Evolutionary conservation across 2,329 filamentous ascomycete species (phyloP).

Genomic region (Pestalotiopsis sp.): DNA sequence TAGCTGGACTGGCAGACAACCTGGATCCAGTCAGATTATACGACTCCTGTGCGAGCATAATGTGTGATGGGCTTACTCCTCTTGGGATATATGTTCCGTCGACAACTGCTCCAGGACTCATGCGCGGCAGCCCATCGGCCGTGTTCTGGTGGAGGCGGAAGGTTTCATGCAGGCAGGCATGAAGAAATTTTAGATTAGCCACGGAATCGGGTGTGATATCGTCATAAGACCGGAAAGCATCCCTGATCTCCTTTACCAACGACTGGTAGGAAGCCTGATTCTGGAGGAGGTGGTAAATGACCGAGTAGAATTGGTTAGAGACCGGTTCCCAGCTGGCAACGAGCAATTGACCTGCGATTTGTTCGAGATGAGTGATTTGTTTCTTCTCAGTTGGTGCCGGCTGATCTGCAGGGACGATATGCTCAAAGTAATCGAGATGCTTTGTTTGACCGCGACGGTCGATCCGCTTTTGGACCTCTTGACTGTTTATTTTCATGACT

Average conservation of each 20-base stretch:
- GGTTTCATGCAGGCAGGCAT: conserved; percentile 34
- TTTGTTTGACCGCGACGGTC: conserved; percentile 13
- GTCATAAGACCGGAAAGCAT: conserved; percentile 25
- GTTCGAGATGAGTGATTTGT: conserved; percentile 13
- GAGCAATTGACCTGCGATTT: conserved; percentile 16
- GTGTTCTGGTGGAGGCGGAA: conserved; percentile 32
- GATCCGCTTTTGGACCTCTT: conserved; percentile 14
- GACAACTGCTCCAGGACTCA: conserved; percentile 21
- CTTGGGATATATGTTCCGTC: conserved; percentile 23
- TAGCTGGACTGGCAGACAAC: not conserved
- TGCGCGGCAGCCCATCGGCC: conserved; percentile 18
- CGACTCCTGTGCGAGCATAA: not conserved
- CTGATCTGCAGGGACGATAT: conserved; percentile 12
- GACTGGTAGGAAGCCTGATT: conserved; percentile 23
- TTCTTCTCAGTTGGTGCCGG: conserved; percentile 8
- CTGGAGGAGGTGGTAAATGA: conserved; percentile 19
- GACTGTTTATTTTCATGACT: not conserved
- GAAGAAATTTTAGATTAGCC: conserved; percentile 29
- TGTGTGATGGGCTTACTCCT: conserved; percentile 16
- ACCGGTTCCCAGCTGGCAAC: conserved; percentile 18
- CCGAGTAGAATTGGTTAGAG: conserved; percentile 13
- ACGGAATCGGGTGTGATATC: conserved; percentile 26
- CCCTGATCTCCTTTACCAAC: conserved; percentile 32
- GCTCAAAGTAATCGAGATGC: conserved; percentile 21
- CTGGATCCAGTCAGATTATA: not conserved